Conservation (phyloP, 2,329 filamentous ascomycete species). For the Didymella pomorum region DNA sequence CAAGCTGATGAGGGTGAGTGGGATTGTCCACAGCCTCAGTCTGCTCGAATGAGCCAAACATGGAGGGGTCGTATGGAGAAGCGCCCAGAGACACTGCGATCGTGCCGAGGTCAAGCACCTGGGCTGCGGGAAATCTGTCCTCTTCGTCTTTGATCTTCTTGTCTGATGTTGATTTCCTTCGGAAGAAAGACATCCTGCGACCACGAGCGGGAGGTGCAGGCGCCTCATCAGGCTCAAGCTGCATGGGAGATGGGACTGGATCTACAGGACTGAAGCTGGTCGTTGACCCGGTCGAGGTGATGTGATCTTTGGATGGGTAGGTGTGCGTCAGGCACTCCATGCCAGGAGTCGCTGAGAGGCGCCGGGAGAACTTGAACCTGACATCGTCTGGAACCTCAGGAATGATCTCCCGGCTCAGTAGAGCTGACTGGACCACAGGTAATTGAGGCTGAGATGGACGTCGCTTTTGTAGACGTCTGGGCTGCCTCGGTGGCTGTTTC, state of each 20-base stretch:
- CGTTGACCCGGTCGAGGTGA: conserved; percentile 14
- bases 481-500: conserved; percentile 27
- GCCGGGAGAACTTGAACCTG: conserved; percentile 47
- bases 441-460: conserved; percentile 37
- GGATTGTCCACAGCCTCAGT: conserved; percentile 33
- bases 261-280: conserved; percentile 16
- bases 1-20: conserved; percentile 49
- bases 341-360: conserved; percentile 45
- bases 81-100: conserved; percentile 53
- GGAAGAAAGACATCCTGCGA: conserved; percentile 42
- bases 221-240: conserved; percentile 36
- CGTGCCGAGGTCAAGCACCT: conserved; percentile 52
- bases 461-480: conserved; percentile 45
- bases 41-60: conserved; percentile 26
- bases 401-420: conserved; percentile 42
- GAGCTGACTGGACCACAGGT: conserved; percentile 44
- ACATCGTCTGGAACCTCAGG: conserved; percentile 47
- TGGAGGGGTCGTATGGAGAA: conserved; percentile 56
- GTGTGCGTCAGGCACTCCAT: conserved; percentile 50
- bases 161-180: conserved; percentile 37
- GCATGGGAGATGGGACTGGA: neutral
- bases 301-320: conserved; percentile 42
- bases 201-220: conserved; percentile 33
- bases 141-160: conserved; percentile 31
- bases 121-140: conserved; percentile 29